A percentile compares a stretch with the other conserved stretches of the same genome.
Conservation (phyloP, 129 eudicot species). For the Centaurea solstitialis region DNA sequence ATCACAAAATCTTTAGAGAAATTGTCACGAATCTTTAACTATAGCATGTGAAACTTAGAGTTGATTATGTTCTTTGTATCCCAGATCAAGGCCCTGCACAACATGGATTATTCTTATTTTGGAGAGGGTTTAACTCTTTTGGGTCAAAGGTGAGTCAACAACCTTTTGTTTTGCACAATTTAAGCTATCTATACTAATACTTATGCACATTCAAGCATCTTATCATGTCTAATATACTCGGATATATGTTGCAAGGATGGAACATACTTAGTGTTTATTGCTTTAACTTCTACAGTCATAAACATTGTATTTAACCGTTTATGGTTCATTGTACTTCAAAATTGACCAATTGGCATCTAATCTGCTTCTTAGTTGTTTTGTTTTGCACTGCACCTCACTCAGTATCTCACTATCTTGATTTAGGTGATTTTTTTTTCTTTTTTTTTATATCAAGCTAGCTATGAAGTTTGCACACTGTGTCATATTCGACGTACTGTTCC, state of each 20-base stretch:
- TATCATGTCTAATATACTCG: background rate
- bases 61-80: conserved; percentile 23
- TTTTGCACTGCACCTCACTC: background rate
- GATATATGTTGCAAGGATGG: background rate
- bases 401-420: background rate
- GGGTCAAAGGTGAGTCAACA: conserved; percentile 60
- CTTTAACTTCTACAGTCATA: background rate
- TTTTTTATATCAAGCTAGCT: background rate
- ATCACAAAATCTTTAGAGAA: background rate
- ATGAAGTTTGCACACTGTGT: background rate
- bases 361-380: conserved; percentile 5
- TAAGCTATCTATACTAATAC: background rate
- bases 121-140: conserved; percentile 96
- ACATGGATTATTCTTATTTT: conserved; percentile 57
- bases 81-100: conserved; percentile 60
- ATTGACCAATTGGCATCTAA: conserved; percentile 1
- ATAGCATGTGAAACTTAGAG: background rate
- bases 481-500: background rate
- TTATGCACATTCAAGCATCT: conserved; percentile 7
- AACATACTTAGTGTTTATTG: background rate
- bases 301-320: background rate
- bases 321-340: background rate
- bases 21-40: background rate
- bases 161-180: conserved; percentile 1
- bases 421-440: background rate